Evolutionary conservation across 2,329 filamentous ascomycete genomes (phyloP), one percentile per base, ranked within the genome.

Genomic region (Pseudogymnoascus sp.): DNA sequence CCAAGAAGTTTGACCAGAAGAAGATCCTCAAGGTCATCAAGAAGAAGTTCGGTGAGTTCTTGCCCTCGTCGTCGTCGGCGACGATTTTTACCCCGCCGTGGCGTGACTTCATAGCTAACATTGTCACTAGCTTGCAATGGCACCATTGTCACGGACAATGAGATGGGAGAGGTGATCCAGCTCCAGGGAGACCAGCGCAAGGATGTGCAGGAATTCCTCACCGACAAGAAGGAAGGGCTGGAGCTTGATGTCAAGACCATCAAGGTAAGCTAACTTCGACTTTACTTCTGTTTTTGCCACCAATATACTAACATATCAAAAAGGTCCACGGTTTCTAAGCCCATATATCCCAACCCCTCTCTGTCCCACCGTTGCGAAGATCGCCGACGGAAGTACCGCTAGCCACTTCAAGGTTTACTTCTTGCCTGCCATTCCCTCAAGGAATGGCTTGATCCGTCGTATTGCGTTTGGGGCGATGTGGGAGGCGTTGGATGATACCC

Each of bases 1-100:
- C 94, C 68, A 94, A 94, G 83, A 97, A 97, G 77, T 97, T 97
- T 75, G 93, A 97, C 81, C 92, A 94, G 80, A 97, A 97, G 87
- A 97, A 97, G 83, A 97, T 99, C 77, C 87, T 99, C 74, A 97
- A 97, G 84, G 92, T 96, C 79, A 96, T 97, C 84, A 97, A 97
- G 88, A 97, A 97, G 87, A 94, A 96, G 77, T 97, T 97, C 75
- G 89, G 88, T 92, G 83, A 66, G 86, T 74, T 60, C 15, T 18
- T 10, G 13, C 12, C 35, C n/a, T n/a, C n/a, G n/a, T n/a, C n/a
- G n/a, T n/a, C n/a, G n/a, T 58, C 5, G 39, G 33, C n/a, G 18
- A 29, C 9, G 31, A n/a, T 9, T 27, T 36, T 21, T 21, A 33
- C 39, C 58, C 40, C 29, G n/a, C 35, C 18, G 36, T 10, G 27